Percentiles rank a stretch among this genome's conserved stretches.
phyloP scores from a whole-genome alignment of 306 rosid genomes.

The Gynostemma pentaphyllum region DNA sequence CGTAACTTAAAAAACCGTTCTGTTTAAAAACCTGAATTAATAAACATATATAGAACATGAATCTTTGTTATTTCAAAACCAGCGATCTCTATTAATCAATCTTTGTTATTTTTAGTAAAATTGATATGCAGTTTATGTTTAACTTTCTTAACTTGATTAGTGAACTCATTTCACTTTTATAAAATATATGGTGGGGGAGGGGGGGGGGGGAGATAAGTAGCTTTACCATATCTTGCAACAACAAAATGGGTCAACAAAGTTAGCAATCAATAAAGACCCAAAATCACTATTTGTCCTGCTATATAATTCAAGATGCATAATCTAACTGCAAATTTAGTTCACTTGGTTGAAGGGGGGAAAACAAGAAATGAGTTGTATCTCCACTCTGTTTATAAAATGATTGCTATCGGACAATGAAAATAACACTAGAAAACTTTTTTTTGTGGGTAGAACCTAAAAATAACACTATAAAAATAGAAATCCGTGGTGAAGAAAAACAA shows the following conservation, averaged over 20 bases:
- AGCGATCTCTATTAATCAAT: too few relatives aligned
- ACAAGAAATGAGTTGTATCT: neutral
- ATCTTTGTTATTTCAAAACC: neutral
- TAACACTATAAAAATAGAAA: too few relatives aligned
- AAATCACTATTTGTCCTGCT: neutral
- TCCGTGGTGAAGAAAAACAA: too few relatives aligned
- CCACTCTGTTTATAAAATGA: too few relatives aligned
- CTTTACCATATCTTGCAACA: neutral
- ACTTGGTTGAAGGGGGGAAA: neutral
- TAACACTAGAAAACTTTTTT: too few relatives aligned
- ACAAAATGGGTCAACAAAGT: neutral
- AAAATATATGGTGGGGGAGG: neutral
- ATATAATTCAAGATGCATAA: neutral
- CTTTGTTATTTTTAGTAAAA: neutral
- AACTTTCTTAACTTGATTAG: neutral
- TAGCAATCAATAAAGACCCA: neutral
- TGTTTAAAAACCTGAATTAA: neutral
- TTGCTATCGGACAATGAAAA: too few relatives aligned
- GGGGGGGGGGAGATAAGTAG: neutral
- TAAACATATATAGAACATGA: neutral
- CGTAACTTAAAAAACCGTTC: neutral
- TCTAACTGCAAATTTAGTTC: neutral
- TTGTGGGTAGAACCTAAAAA: too few relatives aligned
- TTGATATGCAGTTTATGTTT: neutral
- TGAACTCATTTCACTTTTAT: neutral